phyloP scores from a whole-genome alignment of 495 filamentous ascomycete species.

The Amphirosellinia nigrospora region DNA sequence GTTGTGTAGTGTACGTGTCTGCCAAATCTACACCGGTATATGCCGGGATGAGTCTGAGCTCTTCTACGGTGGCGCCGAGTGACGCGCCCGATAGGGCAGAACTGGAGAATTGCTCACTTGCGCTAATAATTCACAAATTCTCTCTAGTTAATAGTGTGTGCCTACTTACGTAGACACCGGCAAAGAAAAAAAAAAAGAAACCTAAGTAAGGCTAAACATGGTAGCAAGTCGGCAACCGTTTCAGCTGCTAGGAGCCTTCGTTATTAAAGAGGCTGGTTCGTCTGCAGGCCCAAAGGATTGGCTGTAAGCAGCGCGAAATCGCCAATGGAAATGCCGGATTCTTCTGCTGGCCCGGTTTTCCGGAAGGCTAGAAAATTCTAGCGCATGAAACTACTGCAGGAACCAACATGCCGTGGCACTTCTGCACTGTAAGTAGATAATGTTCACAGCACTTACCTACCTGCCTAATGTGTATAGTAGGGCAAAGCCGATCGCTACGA shows the following conservation, averaged over 20 bases:
- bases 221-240: background rate
- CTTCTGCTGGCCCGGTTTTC: constrained; percentile 5
- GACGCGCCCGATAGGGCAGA: constrained; percentile 19
- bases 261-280: background rate
- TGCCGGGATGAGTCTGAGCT: background rate
- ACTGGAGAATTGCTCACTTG: constrained; percentile 2
- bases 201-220: background rate
- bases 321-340: background rate
- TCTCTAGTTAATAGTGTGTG: too few species aligned
- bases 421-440: too few species aligned
- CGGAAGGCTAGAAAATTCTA: constrained; percentile 17
- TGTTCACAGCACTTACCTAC: background rate
- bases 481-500: background rate
- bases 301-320: background rate
- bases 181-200: background rate
- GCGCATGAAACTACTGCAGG: constrained; percentile 22
- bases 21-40: background rate
- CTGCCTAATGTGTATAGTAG: background rate
- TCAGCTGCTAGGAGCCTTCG: background rate
- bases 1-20: too few species aligned
- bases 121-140: too few species aligned
- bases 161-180: background rate
- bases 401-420: constrained; percentile 13
- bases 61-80: constrained; percentile 9
- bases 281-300: background rate